phyloP scores from a whole-genome alignment of 495 filamentous ascomycete genomes.

The Penicillium macrosclerotiorum region DNA sequence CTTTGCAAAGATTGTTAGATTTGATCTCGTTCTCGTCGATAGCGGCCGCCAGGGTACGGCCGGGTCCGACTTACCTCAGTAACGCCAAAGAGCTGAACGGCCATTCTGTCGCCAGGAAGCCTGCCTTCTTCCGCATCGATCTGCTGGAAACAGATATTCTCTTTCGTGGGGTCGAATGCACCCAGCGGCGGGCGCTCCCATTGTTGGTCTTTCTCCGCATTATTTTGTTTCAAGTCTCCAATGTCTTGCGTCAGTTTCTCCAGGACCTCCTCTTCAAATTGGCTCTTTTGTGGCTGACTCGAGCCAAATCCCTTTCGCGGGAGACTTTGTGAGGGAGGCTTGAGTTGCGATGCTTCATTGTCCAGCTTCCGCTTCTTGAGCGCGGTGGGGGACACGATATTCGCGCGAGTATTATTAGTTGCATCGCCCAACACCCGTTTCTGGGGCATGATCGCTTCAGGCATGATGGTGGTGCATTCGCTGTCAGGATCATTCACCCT shows the following conservation, averaged over 20 bases:
- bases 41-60: background rate
- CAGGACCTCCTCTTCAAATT: slow-evolving; percentile 90
- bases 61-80: slow-evolving; percentile 71
- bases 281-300: slow-evolving; percentile 77
- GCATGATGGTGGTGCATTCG: slow-evolving; percentile 39
- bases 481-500: slow-evolving; percentile 4
- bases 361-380: slow-evolving; percentile 83
- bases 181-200: slow-evolving; percentile 81
- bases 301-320: slow-evolving; percentile 61
- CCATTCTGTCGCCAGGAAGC: slow-evolving; percentile 64
- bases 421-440: slow-evolving; percentile 62
- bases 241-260: slow-evolving; percentile 96
- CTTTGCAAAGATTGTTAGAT: slow-evolving; percentile 32
- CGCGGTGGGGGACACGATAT: slow-evolving; percentile 44
- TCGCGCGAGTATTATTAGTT: slow-evolving; percentile 50
- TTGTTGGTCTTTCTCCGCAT: slow-evolving; percentile 89
- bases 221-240: slow-evolving; percentile 73
- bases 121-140: slow-evolving; percentile 93
- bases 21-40: background rate
- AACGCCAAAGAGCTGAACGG: slow-evolving; percentile 92
- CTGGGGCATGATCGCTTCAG: slow-evolving; percentile 49
- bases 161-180: slow-evolving; percentile 65
- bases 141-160: slow-evolving; percentile 85
- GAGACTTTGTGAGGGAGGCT: slow-evolving; percentile 58
- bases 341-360: slow-evolving; percentile 46